These are phyloP conservation scores for Avena atlantica DNA, from an alignment of 176 grass and related monocot genomes.

Conservation along the genomic window DNA sequence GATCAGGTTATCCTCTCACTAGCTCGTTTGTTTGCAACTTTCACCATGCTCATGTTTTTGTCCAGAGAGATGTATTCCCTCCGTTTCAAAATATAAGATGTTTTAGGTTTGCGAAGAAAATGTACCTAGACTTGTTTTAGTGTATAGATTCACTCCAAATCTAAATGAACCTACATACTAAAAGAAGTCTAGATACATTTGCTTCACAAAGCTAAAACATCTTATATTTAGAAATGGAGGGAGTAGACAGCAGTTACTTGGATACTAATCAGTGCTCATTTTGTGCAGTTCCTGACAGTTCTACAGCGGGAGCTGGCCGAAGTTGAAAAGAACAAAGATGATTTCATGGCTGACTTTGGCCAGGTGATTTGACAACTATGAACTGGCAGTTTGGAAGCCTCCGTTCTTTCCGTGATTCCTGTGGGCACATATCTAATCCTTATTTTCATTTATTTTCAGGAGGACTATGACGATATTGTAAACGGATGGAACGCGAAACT, in stretches of 20 bases:
- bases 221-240: no score
- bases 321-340: conserved; percentile 79
- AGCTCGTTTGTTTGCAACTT: conserved; percentile 3
- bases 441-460: conserved; percentile 51
- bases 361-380: conserved; percentile 58
- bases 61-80: background rate
- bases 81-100: no score
- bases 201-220: no score
- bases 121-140: no score
- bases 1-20: conserved; percentile 64
- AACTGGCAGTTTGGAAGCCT: background rate
- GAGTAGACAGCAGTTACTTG: background rate
- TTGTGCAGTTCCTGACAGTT: conserved; percentile 70
- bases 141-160: no score
- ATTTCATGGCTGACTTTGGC: conserved; percentile 78
- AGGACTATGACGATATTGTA: conserved; percentile 86
- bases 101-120: no score
- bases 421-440: conserved; percentile 4
- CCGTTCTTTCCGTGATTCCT: background rate
- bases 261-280: conserved; percentile 9
- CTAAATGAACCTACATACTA: no score
- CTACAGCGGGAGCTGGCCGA: conserved; percentile 73
- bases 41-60: background rate
- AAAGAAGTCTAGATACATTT: no score
- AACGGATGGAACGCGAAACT: conserved; percentile 96